phyloP scores from a whole-genome alignment of 2,329 filamentous ascomycete genomes.

The Microsporum ferrugineum region DNA sequence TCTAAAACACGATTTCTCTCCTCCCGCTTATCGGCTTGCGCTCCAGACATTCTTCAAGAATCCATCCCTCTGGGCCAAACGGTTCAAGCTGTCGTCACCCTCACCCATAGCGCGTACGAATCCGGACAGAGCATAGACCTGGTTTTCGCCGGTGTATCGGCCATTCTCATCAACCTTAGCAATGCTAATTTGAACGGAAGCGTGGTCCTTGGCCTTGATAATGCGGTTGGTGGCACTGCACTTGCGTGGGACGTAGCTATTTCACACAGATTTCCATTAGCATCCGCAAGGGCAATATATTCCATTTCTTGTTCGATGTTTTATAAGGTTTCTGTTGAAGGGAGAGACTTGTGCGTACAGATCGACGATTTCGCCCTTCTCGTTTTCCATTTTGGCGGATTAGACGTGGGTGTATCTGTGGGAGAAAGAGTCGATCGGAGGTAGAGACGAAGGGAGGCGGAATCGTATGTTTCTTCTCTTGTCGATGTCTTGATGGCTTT shows the following conservation, averaged over 20 bases:
- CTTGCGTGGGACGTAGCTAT: constrained; percentile 94
- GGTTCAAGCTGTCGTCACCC: constrained; percentile 92
- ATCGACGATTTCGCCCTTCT: constrained; percentile 98
- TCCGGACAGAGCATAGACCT: constrained; percentile 92
- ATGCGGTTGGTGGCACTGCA: constrained; percentile 98
- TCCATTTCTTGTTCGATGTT: background rate
- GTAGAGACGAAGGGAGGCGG: background rate
- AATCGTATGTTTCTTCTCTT: background rate
- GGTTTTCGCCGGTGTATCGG: constrained; percentile 91
- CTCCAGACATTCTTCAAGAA: constrained; percentile 97
- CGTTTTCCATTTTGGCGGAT: constrained; percentile 88
- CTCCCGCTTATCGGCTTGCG: constrained; percentile 44
- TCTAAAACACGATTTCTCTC: background rate
- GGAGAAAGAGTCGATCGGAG: constrained; percentile 6
- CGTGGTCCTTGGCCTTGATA: constrained; percentile 99
- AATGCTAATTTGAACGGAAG: constrained; percentile 90
- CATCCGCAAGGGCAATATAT: background rate
- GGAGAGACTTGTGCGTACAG: constrained; percentile 53
- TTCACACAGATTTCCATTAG: constrained; percentile 8
- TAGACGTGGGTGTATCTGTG: constrained; percentile 19
- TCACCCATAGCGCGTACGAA: constrained; percentile 98
- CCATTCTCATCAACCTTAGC: constrained; percentile 99
- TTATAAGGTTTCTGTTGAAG: background rate
- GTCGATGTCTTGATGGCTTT: background rate
- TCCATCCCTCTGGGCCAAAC: constrained; percentile 88